phyloP scores from a whole-genome alignment of 1,284 basidiomycete species.

The Anthracocystis walkeri region DNA sequence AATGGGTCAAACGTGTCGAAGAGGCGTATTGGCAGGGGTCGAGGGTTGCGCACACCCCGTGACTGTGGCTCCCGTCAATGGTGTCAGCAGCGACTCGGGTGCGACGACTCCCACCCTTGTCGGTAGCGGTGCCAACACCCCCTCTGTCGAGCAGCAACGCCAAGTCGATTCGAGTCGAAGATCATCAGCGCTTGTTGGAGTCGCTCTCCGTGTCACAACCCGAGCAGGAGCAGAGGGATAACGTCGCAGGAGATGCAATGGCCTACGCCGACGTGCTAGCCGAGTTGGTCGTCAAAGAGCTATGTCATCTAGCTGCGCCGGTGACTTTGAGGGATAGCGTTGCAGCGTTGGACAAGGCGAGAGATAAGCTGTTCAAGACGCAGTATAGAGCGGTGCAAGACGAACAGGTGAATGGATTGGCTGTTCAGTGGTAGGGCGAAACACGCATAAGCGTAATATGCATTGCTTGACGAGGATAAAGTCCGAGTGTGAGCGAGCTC shows the following conservation, averaged over 20 bases:
- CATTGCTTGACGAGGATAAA: too few relatives aligned
- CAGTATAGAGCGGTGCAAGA: constrained; percentile 87
- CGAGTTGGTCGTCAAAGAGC: constrained; percentile 71
- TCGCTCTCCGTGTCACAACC: constrained; percentile 6
- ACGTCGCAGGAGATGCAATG: constrained; percentile 21
- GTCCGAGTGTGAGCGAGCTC: too few relatives aligned
- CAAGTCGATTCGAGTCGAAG: constrained; percentile 30
- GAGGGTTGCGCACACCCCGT: constrained; percentile 45
- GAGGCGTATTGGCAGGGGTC: constrained; percentile 65
- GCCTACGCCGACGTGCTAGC: constrained; percentile 72
- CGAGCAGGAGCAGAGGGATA: not conserved
- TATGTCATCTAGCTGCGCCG: constrained; percentile 61
- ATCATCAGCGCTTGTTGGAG: constrained; percentile 35
- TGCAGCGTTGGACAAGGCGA: constrained; percentile 71
- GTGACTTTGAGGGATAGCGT: constrained; percentile 30
- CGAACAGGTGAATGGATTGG: constrained; percentile 80
- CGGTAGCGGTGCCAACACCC: constrained; percentile 32
- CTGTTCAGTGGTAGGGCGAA: constrained; percentile 84
- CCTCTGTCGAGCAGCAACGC: constrained; percentile 33
- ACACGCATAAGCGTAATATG: too few relatives aligned
- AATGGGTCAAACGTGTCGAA: constrained; percentile 67
- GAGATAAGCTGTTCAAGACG: constrained; percentile 78
- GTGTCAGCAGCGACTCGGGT: constrained; percentile 21
- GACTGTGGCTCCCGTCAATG: constrained; percentile 18
- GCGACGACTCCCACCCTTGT: constrained; percentile 33